These are phyloP conservation scores for Pestalotiopsis sp. DNA, from an alignment of 2,329 filamentous ascomycete genomes.

Conservation along the genomic window DNA sequence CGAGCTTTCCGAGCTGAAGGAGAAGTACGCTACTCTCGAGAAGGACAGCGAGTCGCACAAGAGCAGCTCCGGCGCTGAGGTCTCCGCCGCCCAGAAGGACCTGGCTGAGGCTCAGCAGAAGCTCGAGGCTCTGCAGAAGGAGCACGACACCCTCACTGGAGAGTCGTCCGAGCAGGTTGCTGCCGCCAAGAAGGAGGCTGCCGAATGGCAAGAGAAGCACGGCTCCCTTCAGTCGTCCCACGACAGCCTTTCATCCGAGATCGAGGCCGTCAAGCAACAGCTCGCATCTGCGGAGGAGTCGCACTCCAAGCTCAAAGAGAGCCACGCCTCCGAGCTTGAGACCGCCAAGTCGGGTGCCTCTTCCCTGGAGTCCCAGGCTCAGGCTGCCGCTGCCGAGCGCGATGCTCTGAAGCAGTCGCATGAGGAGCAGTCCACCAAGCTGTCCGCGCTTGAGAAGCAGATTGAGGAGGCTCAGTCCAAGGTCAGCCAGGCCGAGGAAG, in stretches of 20 bases:
- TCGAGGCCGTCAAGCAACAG: conserved; percentile 23
- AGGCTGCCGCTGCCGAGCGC: conserved; percentile 28
- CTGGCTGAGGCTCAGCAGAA: conserved; percentile 24
- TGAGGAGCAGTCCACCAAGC: conserved; percentile 30
- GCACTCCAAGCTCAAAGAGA: conserved; percentile 19
- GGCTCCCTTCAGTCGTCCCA: conserved; percentile 19
- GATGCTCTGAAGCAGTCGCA: conserved; percentile 31
- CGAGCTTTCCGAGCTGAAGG: conserved; percentile 21
- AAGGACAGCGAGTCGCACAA: conserved; percentile 16
- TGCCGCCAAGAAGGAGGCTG: conserved; percentile 31
- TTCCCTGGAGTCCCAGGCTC: conserved; percentile 25
- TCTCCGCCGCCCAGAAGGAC: conserved; percentile 22
- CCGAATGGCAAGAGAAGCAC: conserved; percentile 24
- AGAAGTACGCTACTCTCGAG: conserved; percentile 20
- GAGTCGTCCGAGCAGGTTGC: conserved; percentile 23
- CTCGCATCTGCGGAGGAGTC: conserved; percentile 22
- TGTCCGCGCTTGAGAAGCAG: conserved; percentile 31
- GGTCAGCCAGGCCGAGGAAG: conserved; percentile 36
- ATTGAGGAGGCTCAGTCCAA: conserved; percentile 37
- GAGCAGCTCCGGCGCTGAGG: conserved; percentile 8
- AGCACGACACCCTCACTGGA: conserved; percentile 21
- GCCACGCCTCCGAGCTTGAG: conserved; percentile 19
- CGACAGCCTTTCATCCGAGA: conserved; percentile 19
- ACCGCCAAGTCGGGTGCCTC: conserved; percentile 15
- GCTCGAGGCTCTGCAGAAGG: conserved; percentile 19